Evolutionary conservation across 1,139 yeast species (phyloP).

Genomic region (Sugiyamaella neomexicana): DNA sequence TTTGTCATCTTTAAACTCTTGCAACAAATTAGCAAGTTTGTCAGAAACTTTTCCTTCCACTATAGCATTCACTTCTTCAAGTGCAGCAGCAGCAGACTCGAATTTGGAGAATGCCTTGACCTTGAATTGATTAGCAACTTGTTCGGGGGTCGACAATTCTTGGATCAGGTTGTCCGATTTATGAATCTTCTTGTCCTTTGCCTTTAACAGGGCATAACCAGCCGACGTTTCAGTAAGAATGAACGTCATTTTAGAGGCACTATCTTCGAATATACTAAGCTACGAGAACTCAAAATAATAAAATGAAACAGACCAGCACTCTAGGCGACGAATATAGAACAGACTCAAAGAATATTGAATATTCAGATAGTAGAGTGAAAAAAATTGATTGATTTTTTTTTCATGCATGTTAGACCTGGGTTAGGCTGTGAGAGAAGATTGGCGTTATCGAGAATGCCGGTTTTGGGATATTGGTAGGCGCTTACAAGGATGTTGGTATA

Average conservation of each 20-base stretch:
- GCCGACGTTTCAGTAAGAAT: slow-evolving; percentile 98
- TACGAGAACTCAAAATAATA: not conserved
- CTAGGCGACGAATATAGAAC: not conserved
- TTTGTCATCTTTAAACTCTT: slow-evolving; percentile 82
- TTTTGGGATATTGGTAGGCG: not conserved
- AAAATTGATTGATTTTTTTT: slow-evolving; percentile 9
- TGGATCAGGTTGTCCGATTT: slow-evolving; percentile 73
- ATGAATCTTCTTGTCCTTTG: slow-evolving; percentile 95
- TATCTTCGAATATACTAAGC: not conserved
- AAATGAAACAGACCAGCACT: not conserved
- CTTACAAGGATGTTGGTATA: not conserved
- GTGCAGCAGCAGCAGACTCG: slow-evolving; percentile 90
- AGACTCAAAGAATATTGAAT: not conserved
- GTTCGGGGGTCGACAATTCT: slow-evolving; percentile 80
- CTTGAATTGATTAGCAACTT: slow-evolving; percentile 77
- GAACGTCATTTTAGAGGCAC: slow-evolving; percentile 65
- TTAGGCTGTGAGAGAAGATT: not conserved
- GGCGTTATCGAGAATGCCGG: not conserved
- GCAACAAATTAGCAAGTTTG: slow-evolving; percentile 72
- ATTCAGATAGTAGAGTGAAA: slow-evolving; percentile 5
- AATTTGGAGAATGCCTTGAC: slow-evolving; percentile 94
- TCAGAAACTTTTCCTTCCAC: slow-evolving; percentile 93
- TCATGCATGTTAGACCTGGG: slow-evolving; percentile 10
- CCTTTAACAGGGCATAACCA: slow-evolving; percentile 95
- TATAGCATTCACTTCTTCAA: slow-evolving; percentile 90